Conservation (phyloP, 306 rosid genomes). For the Calophaca sinica region DNA sequence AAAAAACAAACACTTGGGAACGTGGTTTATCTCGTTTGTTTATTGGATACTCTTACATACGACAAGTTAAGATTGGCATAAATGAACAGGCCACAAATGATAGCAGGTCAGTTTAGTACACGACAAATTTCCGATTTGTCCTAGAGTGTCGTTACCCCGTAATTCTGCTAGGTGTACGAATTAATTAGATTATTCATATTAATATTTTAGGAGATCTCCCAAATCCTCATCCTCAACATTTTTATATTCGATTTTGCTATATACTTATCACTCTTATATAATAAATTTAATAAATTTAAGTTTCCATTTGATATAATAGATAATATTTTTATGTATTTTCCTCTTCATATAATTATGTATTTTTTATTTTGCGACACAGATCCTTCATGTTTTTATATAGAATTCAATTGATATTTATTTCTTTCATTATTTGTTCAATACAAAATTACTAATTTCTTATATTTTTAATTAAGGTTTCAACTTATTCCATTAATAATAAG, state of each 20-base stretch:
- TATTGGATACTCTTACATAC: neutral
- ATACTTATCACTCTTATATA: neutral
- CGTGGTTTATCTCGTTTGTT: conserved; percentile 22
- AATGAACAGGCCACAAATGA: neutral
- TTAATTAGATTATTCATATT: conserved; percentile 18
- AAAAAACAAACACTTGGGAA: neutral
- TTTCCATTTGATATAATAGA: too few relatives aligned
- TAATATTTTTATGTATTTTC: too few relatives aligned
- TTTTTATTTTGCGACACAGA: too few relatives aligned
- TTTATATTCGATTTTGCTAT: neutral
- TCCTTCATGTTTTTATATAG: too few relatives aligned
- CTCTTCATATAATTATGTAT: too few relatives aligned
- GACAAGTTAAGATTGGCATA: neutral
- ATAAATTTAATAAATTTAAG: too few relatives aligned
- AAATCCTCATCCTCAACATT: neutral
- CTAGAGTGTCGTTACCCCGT: conserved; percentile 19
- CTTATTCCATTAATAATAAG: too few relatives aligned
- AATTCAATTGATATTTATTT: too few relatives aligned
- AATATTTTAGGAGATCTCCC: conserved; percentile 33
- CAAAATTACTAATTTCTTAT: too few relatives aligned
- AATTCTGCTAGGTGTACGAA: conserved; percentile 7
- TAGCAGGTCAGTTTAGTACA: conserved; percentile 6
- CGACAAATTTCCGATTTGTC: conserved; percentile 42
- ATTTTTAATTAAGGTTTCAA: too few relatives aligned
- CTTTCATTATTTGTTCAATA: too few relatives aligned